Evolutionary conservation across 2,329 filamentous ascomycete species (phyloP).

Genomic region (Fusarium staphyleae): DNA sequence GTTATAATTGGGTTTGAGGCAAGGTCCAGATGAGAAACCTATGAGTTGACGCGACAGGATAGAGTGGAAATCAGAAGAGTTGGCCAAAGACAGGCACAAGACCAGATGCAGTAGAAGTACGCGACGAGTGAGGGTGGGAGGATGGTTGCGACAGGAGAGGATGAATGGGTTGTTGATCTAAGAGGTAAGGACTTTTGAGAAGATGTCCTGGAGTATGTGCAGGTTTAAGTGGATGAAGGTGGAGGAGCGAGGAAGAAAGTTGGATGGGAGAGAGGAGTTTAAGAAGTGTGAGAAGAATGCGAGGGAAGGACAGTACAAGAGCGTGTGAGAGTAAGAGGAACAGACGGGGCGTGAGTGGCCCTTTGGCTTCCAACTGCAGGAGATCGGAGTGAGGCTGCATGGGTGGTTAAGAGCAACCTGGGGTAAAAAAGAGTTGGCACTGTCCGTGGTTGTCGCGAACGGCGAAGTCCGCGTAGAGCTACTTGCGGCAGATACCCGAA

Average conservation of each 20-base stretch:
- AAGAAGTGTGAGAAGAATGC: constrained; percentile 28
- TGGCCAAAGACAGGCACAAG: constrained; percentile 23
- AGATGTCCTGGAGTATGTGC: constrained; percentile 5
- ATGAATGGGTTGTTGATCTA: constrained; percentile 9
- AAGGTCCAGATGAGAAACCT: constrained; percentile 4
- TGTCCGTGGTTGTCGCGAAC: constrained; percentile 29
- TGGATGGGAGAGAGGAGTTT: constrained; percentile 40
- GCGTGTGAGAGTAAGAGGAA: constrained; percentile 36
- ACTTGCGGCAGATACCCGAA: constrained; percentile 30
- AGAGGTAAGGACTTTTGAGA: constrained; percentile 3
- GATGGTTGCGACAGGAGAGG: constrained; percentile 9
- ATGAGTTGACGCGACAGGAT: constrained; percentile 5
- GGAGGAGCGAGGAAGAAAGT: constrained; percentile 34
- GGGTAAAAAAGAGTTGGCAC: constrained; percentile 37
- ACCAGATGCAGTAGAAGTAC: constrained; percentile 8
- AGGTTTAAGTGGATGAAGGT: constrained; percentile 12
- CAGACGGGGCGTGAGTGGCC: constrained; percentile 42
- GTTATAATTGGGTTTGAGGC: not conserved
- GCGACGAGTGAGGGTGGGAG: constrained; percentile 15
- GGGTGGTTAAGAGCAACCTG: constrained; percentile 30
- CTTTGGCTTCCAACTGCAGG: constrained; percentile 37
- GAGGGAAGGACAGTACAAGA: constrained; percentile 41
- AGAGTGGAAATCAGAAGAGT: constrained; percentile 12
- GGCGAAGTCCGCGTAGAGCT: constrained; percentile 33
- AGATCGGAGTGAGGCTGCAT: constrained; percentile 40